Percentiles rank a stretch among this genome's conserved stretches.
Conservation (phyloP, 1,139 yeast genomes). For the Sugiyamaella grinbergsii region DNA sequence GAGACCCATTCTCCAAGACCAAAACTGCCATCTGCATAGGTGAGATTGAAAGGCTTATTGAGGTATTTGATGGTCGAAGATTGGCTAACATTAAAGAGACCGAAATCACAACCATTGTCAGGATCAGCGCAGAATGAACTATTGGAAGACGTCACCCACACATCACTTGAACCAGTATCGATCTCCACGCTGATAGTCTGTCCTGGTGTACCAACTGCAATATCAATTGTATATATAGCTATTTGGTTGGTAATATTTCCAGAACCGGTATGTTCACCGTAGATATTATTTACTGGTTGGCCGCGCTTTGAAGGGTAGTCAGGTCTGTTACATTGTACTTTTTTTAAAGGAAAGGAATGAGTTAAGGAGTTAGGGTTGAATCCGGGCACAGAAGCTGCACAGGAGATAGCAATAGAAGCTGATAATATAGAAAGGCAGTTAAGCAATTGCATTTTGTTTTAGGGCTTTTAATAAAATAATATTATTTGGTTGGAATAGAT, state of each 20-base stretch:
- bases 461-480: background rate
- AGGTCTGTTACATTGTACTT: background rate
- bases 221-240: conserved; percentile 29
- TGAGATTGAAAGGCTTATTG: conserved; percentile 26
- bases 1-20: conserved; percentile 54
- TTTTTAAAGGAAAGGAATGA: conserved; percentile 6
- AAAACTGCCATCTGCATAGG: conserved; percentile 29
- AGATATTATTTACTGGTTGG: conserved; percentile 4
- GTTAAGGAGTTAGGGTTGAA: background rate
- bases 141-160: conserved; percentile 45
- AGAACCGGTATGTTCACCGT: conserved; percentile 4
- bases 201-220: conserved; percentile 35
- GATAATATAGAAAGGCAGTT: background rate
- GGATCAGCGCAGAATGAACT: conserved; percentile 25
- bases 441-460: background rate
- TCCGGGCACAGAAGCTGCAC: background rate
- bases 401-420: background rate
- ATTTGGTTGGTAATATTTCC: background rate
- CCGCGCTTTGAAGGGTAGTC: conserved; percentile 4
- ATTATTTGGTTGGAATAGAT: too few species aligned
- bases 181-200: conserved; percentile 34
- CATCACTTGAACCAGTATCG: conserved; percentile 54
- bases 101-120: conserved; percentile 23
- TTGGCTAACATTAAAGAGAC: conserved; percentile 21
- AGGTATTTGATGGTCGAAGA: conserved; percentile 22